A percentile compares a stretch with the other conserved stretches of the same genome.
These are phyloP conservation scores for Cytospora chrysosperma DNA, from an alignment of 2,329 filamentous ascomycete species.

Conservation along the genomic window DNA sequence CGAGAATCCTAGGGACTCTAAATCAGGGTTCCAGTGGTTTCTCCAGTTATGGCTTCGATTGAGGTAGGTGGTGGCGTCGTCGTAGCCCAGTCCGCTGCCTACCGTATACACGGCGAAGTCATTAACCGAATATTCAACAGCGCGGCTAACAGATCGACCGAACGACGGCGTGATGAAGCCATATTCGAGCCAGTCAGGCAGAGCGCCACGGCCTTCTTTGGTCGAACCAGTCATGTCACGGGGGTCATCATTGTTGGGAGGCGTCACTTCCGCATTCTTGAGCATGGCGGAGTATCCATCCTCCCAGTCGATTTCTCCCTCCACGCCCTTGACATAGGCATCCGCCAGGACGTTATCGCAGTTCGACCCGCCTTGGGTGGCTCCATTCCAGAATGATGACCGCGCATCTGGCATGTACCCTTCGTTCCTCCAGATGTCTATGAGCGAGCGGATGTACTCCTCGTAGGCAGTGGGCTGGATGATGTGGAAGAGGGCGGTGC, in stretches of 20 bases:
- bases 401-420: conserved; percentile 65
- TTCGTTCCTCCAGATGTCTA: conserved; percentile 66
- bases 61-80: conserved; percentile 58
- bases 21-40: conserved; percentile 66
- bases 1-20: conserved; percentile 57
- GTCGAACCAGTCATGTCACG: conserved; percentile 60
- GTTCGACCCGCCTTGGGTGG: conserved; percentile 68
- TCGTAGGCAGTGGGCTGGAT: conserved; percentile 62
- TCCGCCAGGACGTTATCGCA: conserved; percentile 72
- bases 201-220: conserved; percentile 65
- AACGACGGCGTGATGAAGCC: conserved; percentile 66
- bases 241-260: conserved; percentile 58
- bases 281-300: conserved; percentile 63
- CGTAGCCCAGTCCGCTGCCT: conserved; percentile 55
- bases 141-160: conserved; percentile 60
- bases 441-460: conserved; percentile 64
- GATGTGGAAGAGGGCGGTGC: conserved; percentile 63
- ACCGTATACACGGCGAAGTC: conserved; percentile 68
- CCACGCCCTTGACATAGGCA: conserved; percentile 67
- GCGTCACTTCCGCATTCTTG: conserved; percentile 64
- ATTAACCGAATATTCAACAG: conserved; percentile 67
- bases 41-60: conserved; percentile 66
- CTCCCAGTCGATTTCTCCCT: conserved; percentile 62
- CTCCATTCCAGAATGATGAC: conserved; percentile 68
- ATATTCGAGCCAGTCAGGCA: conserved; percentile 65